These are phyloP conservation scores for Penicillium sp. DNA, from an alignment of 2,329 filamentous ascomycete genomes.

Conservation along the genomic window DNA sequence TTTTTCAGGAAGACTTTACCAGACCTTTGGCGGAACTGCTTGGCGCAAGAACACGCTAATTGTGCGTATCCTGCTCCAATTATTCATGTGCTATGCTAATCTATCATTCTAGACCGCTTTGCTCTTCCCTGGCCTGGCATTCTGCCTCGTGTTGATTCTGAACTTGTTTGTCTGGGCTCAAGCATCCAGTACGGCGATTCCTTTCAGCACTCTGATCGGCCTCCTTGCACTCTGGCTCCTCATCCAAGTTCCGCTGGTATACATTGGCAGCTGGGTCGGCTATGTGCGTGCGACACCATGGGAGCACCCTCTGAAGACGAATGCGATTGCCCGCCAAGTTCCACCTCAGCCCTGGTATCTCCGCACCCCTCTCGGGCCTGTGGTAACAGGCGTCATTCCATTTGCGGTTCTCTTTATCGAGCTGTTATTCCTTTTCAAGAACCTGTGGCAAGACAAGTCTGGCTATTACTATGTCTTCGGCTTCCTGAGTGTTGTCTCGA, in stretches of 20 bases:
- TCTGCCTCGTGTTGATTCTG: conserved; percentile 71
- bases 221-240: conserved; percentile 77
- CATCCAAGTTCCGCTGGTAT: conserved; percentile 81
- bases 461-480: conserved; percentile 92
- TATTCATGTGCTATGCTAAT: conserved; percentile 13
- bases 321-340: conserved; percentile 67
- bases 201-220: conserved; percentile 72
- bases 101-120: conserved; percentile 57
- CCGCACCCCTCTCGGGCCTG: conserved; percentile 58
- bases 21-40: conserved; percentile 72
- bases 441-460: conserved; percentile 84
- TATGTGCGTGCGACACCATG: conserved; percentile 66
- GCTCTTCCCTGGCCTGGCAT: conserved; percentile 75
- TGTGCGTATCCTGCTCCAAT: conserved; percentile 31
- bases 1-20: conserved; percentile 79
- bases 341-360: conserved; percentile 75
- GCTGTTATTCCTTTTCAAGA: conserved; percentile 81
- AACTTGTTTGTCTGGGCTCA: conserved; percentile 91
- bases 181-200: conserved; percentile 81
- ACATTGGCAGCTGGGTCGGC: conserved; percentile 74
- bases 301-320: conserved; percentile 79
- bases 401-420: conserved; percentile 89
- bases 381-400: conserved; percentile 74
- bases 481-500: conserved; percentile 71
- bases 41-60: conserved; percentile 74